Conservation (phyloP, 176 grass and related monocot species). For the Zoysia pacifica region DNA sequence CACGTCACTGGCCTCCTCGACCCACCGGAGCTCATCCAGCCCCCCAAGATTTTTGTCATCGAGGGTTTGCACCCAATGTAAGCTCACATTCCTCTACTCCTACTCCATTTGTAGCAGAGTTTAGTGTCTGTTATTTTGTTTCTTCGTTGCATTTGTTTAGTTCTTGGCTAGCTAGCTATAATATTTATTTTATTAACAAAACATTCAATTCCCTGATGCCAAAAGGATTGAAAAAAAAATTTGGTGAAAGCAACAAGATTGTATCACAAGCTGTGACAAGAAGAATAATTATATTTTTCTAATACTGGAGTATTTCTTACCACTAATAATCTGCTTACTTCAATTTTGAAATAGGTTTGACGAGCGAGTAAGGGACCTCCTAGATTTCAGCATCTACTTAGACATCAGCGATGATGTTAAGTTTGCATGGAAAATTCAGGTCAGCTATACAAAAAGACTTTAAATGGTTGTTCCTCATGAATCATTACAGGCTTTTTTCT, state of each 20-base stretch:
- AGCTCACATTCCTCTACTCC: slow-evolving; percentile 37
- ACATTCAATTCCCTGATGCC: background rate
- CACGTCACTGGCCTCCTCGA: slow-evolving; percentile 82
- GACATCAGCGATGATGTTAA: slow-evolving; percentile 88
- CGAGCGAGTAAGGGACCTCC: slow-evolving; percentile 75
- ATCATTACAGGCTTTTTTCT: background rate
- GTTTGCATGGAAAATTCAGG: slow-evolving; percentile 99
- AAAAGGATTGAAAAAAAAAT: slow-evolving; percentile 1
- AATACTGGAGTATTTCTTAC: background rate
- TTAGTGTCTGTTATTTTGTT: background rate
- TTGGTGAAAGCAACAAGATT: background rate
- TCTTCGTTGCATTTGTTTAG: slow-evolving; percentile 13
- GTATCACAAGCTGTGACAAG: background rate
- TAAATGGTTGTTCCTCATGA: slow-evolving; percentile 23
- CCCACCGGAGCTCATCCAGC: slow-evolving; percentile 75
- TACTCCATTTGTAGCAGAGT: slow-evolving; percentile 20
- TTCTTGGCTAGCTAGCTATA: slow-evolving; percentile 8
- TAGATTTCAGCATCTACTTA: slow-evolving; percentile 95
- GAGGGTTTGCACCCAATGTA: slow-evolving; percentile 92
- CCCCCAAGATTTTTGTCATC: slow-evolving; percentile 89
- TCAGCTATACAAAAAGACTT: slow-evolving; percentile 30
- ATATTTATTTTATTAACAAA: background rate
- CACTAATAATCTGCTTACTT: slow-evolving; percentile 18
- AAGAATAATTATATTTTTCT: background rate
- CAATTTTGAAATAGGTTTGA: slow-evolving; percentile 67